Percentiles rank a stretch among this genome's conserved stretches.
These are phyloP conservation scores for Crithidia bombi DNA, from an alignment of 208 protist species.

Conservation along the genomic window DNA sequence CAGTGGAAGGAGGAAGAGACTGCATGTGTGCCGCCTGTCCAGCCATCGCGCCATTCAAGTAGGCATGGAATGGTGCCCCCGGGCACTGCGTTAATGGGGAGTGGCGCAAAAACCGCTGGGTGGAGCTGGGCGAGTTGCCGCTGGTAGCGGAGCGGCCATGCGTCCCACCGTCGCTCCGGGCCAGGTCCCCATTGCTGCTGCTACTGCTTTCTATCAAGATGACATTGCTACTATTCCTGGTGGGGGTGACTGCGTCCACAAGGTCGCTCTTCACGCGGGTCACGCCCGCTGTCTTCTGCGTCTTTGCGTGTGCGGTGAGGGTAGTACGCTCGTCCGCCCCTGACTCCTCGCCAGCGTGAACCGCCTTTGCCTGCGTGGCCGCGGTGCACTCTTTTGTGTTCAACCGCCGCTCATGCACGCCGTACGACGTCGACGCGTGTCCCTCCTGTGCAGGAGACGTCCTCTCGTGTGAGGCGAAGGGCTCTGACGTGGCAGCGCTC, in stretches of 20 bases:
- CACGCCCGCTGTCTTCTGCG: too few relatives aligned
- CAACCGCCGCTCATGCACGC: too few relatives aligned
- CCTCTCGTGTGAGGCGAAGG: not conserved
- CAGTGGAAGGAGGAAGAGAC: constrained; percentile 7
- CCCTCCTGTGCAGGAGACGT: not conserved
- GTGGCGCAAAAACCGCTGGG: constrained; percentile 30
- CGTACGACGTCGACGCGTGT: too few relatives aligned
- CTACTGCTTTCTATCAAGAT: not conserved
- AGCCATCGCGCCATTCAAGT: constrained; percentile 32
- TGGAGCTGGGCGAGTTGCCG: constrained; percentile 1
- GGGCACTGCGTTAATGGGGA: constrained; percentile 30
- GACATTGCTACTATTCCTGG: not conserved
- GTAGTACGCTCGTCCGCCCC: too few relatives aligned
- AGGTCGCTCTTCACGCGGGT: not conserved
- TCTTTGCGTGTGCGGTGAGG: not conserved
- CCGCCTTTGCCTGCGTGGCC: not conserved
- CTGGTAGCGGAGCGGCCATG: constrained; percentile 5
- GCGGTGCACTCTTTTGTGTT: not conserved
- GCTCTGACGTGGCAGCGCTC: not conserved
- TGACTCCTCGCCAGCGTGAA: too few relatives aligned
- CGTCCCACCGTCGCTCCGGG: not conserved
- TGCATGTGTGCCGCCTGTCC: constrained; percentile 35
- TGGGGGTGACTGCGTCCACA: not conserved
- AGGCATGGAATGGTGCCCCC: constrained; percentile 25
- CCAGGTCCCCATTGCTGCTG: constrained; percentile 10